Conservation (phyloP, 371 early-diverging fungal species). For the Dipsacomyces acuminosporus region DNA sequence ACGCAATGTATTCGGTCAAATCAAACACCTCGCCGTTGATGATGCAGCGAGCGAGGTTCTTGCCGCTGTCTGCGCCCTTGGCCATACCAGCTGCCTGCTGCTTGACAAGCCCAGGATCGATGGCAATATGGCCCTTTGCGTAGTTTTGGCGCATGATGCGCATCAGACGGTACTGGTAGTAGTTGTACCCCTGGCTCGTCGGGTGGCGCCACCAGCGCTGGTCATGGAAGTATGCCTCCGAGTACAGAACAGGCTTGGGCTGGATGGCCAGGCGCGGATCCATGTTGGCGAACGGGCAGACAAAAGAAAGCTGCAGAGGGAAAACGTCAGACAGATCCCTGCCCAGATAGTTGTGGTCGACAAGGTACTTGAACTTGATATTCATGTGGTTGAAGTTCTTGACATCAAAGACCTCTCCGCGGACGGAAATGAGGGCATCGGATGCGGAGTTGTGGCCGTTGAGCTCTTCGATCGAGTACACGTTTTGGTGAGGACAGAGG, state of each 20-base stretch:
- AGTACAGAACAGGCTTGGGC: conserved; percentile 38
- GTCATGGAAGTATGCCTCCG: conserved; percentile 54
- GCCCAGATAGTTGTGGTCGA: conserved; percentile 45
- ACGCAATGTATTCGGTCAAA: conserved; percentile 65
- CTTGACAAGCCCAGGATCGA: conserved; percentile 38
- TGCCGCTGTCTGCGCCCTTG: conserved; percentile 31
- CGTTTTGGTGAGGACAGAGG: conserved; percentile 82
- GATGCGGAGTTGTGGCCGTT: conserved; percentile 46
- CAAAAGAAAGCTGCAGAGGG: conserved; percentile 68
- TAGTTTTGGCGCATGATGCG: conserved; percentile 57
- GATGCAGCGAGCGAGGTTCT: conserved; percentile 56
- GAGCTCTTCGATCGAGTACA: conserved; percentile 59
- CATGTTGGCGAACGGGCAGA: conserved; percentile 49
- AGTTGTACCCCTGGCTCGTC: conserved; percentile 47
- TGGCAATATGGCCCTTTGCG: conserved; percentile 66
- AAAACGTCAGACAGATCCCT: conserved; percentile 51
- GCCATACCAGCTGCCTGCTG: conserved; percentile 42
- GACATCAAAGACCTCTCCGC: conserved; percentile 72
- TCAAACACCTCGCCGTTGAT: conserved; percentile 74
- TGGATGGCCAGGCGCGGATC: conserved; percentile 48
- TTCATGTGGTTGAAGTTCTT: conserved; percentile 54
- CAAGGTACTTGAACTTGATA: conserved; percentile 53
- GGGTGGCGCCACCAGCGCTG: conserved; percentile 50
- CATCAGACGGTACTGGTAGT: conserved; percentile 63
- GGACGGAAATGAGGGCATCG: conserved; percentile 59